phyloP scores from a whole-genome alignment of 352 stramenopile genomes.

The Pythium phragmiticola region DNA sequence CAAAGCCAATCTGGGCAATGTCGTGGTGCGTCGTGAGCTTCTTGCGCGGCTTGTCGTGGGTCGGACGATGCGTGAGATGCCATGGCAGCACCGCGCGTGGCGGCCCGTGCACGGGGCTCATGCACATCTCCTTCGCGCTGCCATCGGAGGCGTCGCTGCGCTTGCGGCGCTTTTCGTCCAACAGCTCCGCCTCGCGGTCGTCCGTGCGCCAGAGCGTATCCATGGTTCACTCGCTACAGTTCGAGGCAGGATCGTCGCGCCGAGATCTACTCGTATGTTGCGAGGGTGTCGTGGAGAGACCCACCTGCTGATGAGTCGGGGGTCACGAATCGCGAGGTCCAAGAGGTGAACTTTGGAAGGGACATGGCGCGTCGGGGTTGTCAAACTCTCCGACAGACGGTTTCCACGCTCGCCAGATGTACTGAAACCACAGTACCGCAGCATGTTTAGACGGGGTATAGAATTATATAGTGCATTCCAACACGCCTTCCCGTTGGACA shows the following conservation, averaged over 20 bases:
- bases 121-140: slow-evolving; percentile 1
- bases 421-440: slow-evolving; percentile 11
- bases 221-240: slow-evolving; percentile 16
- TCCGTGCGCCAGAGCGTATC: slow-evolving; percentile 40
- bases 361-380: slow-evolving; percentile 25
- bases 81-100: slow-evolving; percentile 27
- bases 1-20: slow-evolving; percentile 76
- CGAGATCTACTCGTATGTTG: background rate
- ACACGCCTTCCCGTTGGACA: background rate
- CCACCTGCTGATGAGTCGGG: background rate
- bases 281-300: background rate
- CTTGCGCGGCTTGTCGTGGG: slow-evolving; percentile 30
- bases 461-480: background rate
- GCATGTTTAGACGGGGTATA: background rate
- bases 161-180: slow-evolving; percentile 22
- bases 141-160: slow-evolving; percentile 15
- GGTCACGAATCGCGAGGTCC: background rate
- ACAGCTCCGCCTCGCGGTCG: slow-evolving; percentile 27
- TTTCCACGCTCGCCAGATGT: slow-evolving; percentile 12
- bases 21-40: slow-evolving; percentile 57
- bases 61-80: slow-evolving; percentile 35
- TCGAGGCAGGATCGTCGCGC: no score
- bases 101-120: slow-evolving; percentile 16
- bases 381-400: slow-evolving; percentile 22
- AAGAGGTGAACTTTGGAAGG: slow-evolving; percentile 17